Evolutionary conservation across 495 filamentous ascomycete species (phyloP), one percentile per base, ranked within the genome.

Genomic region (Parachaetomium inaequale): DNA sequence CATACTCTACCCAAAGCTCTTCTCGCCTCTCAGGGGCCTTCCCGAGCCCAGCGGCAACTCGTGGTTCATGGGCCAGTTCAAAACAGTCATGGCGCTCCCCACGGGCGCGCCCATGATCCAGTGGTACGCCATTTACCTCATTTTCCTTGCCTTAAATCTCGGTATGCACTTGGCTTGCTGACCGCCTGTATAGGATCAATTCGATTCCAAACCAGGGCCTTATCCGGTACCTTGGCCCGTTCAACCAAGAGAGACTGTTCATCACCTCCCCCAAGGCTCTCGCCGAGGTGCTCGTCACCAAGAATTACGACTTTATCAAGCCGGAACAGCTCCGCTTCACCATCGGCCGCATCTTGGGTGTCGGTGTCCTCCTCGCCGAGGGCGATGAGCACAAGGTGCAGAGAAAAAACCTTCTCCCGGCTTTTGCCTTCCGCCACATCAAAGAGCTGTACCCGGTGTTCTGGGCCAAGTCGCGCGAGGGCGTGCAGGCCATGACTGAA

Each of bases 391-490:
- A 96, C 69, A 91, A 87, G 78, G 78, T 80, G 49, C 92, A 96
- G 79, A 81, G 93, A 14, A 90, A 86, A 67, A 85, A 87, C 53
- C 79, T 96, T 2, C 84, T 89, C 79, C 92, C 92, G 1, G 92
- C 91, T 0, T 98, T 97, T 68, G 77, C 86, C 14, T 96, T 88
- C 69, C 82, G 90, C 19, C 93, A 96, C 66, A 77, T 96, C 71
- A 95, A 95, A 69, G 85, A 94, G 55, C 80, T 96, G 0, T 94
- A 94, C 57, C 86, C 92, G 1, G 68, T 87, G 3, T 96, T 97
- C 75, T 96, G 91, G 91, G 45, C 64, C 46, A 96, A 95, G 72
- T 69, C 76, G 8, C 65, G 73, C 21, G 79, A 82, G 59, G 68
- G 73, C 42, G 79, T 80, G 1, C 45, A 72, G 28, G 78, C 73